Evolutionary conservation across 2,329 filamentous ascomycete species (phyloP), one percentile per base, ranked within the genome.

Genomic region (Madurella fahalii): DNA sequence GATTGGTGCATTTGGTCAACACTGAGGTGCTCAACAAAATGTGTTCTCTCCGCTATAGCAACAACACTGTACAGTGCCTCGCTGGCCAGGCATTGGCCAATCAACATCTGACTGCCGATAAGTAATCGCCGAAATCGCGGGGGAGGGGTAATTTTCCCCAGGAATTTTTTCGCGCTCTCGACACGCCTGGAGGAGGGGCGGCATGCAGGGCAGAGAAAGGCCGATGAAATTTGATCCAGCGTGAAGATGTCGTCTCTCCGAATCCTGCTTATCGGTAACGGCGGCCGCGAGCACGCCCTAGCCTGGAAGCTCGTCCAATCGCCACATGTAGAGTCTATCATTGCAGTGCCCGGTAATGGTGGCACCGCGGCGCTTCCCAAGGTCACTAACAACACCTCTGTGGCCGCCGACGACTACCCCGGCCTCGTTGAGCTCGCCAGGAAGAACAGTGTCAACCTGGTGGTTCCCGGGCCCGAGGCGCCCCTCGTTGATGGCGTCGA

Each of bases 301-400:
- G 91, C 92, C 41, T 97, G 92, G 92, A 96, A 95, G 74, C 78
- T 97, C 59, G 84, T 86, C 67, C 87, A 95, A 71, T 96, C 91
- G 15, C 78, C 85, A 41, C 79, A 80, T 44, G 89, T 96, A 58
- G 84, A 90, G 65, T 80, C 84, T 64, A 93, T 97, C 68, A 77
- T 81, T 63, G 81, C 76, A 42, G 81, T 84, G 43, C 84, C 84
- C 13, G 93, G 93, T 58, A 97, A 97, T 72, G 93, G 93, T 63
- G 94, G 94, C 56, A 96, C 91, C 30, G 85, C 83, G 51, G 75
- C 70, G 47, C 84, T 83, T 56, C 72, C 82, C 64, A 93, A 92
- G 71, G 84, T 86, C 52, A 78, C 79, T 61, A 97, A 97, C 70
- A 75, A 90, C 64, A 74, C 74, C 16, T 71, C 78, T 9, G 80